Conservation (phyloP, 2,329 filamentous ascomycete genomes). For the Aspergillus luchuensis region DNA sequence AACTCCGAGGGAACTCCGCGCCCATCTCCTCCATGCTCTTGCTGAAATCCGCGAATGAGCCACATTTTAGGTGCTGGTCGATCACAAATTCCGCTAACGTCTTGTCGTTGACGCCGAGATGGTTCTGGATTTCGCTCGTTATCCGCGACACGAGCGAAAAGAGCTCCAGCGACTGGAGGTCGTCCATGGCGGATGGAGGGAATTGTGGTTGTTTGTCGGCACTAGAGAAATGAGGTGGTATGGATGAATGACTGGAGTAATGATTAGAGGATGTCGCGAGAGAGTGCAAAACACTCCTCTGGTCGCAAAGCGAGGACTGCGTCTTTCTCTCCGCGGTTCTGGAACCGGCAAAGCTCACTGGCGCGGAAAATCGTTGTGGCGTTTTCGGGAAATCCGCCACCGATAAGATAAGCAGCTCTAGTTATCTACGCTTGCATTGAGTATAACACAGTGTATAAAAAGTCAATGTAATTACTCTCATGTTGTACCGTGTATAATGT, state of each 20-base stretch:
- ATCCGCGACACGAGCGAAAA: constrained; percentile 94
- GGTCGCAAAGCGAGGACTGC: constrained; percentile 12
- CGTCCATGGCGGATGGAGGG: constrained; percentile 66
- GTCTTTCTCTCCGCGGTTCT: neutral
- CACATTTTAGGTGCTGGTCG: constrained; percentile 78
- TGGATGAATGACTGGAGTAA: neutral
- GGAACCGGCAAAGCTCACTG: constrained; percentile 18
- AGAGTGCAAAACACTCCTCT: constrained; percentile 28
- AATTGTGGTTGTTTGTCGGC: neutral
- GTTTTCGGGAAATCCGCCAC: constrained; percentile 29
- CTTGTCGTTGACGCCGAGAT: constrained; percentile 88
- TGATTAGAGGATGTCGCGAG: constrained; percentile 4
- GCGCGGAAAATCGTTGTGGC: constrained; percentile 42
- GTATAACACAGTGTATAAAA: neutral
- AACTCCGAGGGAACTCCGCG: constrained; percentile 79
- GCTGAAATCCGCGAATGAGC: constrained; percentile 72
- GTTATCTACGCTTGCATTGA: neutral
- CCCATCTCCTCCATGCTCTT: constrained; percentile 72
- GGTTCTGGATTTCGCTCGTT: constrained; percentile 90
- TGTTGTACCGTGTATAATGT: too few species aligned
- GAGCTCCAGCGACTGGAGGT: constrained; percentile 86
- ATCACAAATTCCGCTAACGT: constrained; percentile 97
- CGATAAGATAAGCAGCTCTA: constrained; percentile 34
- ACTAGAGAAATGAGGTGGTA: neutral
- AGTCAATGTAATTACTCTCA: too few species aligned